phyloP scores from a whole-genome alignment of 495 filamentous ascomycete genomes.

The Penicillium odoratum region DNA sequence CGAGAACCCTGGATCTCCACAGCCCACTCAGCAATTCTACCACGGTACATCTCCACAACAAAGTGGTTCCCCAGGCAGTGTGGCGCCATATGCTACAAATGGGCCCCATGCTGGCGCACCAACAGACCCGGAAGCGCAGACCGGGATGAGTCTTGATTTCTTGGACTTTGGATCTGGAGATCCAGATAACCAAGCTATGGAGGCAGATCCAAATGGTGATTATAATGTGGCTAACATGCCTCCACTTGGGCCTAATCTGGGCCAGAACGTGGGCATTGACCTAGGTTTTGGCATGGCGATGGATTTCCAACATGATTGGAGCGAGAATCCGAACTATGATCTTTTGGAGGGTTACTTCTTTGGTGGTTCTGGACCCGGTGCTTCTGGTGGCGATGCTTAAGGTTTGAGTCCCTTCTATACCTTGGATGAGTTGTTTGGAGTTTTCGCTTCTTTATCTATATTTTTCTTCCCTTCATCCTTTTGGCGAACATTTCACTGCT shows the following conservation, averaged over 20 bases:
- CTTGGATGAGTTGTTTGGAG: not conserved
- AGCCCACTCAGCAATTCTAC: conserved; percentile 37
- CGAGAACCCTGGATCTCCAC: conserved; percentile 35
- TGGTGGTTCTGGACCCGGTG: conserved; percentile 51
- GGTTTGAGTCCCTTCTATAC: conserved; percentile 1
- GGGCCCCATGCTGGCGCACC: conserved; percentile 19
- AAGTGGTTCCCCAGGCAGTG: conserved; percentile 37
- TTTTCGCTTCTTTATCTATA: conserved; percentile 8
- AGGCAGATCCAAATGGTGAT: conserved; percentile 33
- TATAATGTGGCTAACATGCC: conserved; percentile 31
- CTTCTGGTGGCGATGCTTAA: conserved; percentile 30
- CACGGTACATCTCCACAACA: conserved; percentile 44
- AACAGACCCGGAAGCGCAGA: conserved; percentile 30
- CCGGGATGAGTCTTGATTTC: conserved; percentile 41
- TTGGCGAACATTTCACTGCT: conserved; percentile 2
- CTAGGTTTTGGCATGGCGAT: conserved; percentile 75
- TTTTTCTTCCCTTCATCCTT: conserved; percentile 5
- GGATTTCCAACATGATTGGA: conserved; percentile 76
- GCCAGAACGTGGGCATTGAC: conserved; percentile 57
- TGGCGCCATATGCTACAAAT: conserved; percentile 18
- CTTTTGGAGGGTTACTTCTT: conserved; percentile 93
- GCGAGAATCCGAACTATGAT: conserved; percentile 76
- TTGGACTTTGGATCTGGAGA: conserved; percentile 38
- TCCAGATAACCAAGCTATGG: conserved; percentile 28
- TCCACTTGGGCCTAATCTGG: conserved; percentile 39